Evolutionary conservation across 169 alveolate species (phyloP).

Genomic region (Eimeria tenella): DNA sequence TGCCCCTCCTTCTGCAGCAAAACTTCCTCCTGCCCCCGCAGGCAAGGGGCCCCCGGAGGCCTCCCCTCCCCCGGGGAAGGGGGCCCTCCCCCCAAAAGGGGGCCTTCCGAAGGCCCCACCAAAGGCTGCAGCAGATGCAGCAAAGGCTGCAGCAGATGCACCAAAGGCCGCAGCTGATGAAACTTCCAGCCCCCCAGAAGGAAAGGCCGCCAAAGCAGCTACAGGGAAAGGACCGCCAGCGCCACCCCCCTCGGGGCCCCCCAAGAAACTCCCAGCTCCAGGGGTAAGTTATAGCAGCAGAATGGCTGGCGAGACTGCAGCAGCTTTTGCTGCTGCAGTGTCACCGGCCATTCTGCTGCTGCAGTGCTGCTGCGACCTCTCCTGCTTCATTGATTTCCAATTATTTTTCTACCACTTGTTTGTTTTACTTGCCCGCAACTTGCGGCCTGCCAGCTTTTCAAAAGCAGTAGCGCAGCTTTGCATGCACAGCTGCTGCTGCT

Average conservation of each 20-base stretch:
- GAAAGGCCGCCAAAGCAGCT: conserved; percentile 38
- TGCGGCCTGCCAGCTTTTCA: too few relatives aligned
- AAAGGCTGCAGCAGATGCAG: background rate
- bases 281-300: background rate
- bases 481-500: background rate
- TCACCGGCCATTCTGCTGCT: background rate
- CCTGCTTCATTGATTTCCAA: background rate
- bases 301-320: background rate
- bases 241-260: conserved; percentile 28
- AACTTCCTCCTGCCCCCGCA: conserved; percentile 18
- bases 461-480: background rate
- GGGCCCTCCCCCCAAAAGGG: background rate
- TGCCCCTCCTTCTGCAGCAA: conserved; percentile 16
- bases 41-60: conserved; percentile 46
- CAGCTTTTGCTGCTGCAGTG: background rate
- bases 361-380: background rate
- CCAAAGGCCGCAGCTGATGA: background rate
- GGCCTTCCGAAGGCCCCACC: conserved; percentile 12
- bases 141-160: background rate
- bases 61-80: conserved; percentile 14
- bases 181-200: conserved; percentile 8
- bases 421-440: too few relatives aligned
- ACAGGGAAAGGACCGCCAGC: conserved; percentile 7
- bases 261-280: conserved; percentile 23
- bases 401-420: too few relatives aligned